Evolutionary conservation across 2,329 filamentous ascomycete species (phyloP).

Genomic region (Sporothrix sp.): DNA sequence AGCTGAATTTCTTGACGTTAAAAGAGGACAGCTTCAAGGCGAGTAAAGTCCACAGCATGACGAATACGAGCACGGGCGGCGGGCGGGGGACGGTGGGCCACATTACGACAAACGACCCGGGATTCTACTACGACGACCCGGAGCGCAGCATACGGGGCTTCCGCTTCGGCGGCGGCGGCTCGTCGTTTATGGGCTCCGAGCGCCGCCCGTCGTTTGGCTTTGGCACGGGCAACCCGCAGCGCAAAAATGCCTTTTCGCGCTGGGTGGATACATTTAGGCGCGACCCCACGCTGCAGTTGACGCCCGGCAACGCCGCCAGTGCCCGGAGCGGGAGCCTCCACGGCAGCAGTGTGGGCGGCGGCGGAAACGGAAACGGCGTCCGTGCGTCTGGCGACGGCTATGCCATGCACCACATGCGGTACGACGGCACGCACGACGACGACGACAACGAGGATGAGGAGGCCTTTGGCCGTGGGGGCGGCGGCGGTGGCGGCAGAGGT

Average conservation of each 20-base stretch:
- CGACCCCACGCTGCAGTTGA: slow-evolving; percentile 43
- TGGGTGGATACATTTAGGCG: slow-evolving; percentile 55
- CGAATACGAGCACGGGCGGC: background rate
- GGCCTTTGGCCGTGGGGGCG: background rate
- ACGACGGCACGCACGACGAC: background rate
- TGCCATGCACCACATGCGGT: slow-evolving; percentile 10
- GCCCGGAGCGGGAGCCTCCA: slow-evolving; percentile 16
- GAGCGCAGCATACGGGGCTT: slow-evolving; percentile 3
- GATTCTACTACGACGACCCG: slow-evolving; percentile 17
- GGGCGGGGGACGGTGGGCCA: background rate
- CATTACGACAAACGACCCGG: slow-evolving; percentile 3
- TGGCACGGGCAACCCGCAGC: slow-evolving; percentile 9
- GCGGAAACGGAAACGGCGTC: background rate
- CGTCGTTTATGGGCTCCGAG: background rate
- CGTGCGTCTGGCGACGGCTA: background rate
- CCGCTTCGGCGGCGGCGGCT: background rate
- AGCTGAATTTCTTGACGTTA: slow-evolving; percentile 18
- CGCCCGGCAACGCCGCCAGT: slow-evolving; percentile 30
- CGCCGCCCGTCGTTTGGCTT: slow-evolving; percentile 16
- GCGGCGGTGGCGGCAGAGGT: background rate
- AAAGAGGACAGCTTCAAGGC: slow-evolving; percentile 19
- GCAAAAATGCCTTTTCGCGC: slow-evolving; percentile 21
- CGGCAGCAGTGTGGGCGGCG: slow-evolving; percentile 3
- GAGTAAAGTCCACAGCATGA: slow-evolving; percentile 16
- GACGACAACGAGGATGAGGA: background rate